Evolutionary conservation across 2,329 filamentous ascomycete species (phyloP).

Genomic region (Aureobasidium sp.): DNA sequence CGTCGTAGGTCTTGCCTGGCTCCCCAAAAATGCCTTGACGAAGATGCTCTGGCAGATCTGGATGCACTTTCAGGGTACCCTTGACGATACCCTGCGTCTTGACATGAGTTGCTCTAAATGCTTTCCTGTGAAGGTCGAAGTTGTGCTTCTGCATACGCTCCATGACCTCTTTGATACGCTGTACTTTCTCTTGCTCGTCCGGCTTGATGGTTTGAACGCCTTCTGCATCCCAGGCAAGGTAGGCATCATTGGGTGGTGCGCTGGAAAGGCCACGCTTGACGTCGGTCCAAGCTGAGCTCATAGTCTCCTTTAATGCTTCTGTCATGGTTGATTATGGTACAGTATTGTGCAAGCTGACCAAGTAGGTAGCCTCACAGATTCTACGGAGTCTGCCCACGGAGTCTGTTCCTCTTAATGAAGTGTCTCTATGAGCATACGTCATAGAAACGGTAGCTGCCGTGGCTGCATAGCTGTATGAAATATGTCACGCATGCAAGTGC

Average conservation of each 20-base stretch:
- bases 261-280: slow-evolving; percentile 20
- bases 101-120: slow-evolving; percentile 20
- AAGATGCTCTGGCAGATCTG: slow-evolving; percentile 21
- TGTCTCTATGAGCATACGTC: background rate
- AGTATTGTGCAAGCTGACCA: background rate
- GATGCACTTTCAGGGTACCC: slow-evolving; percentile 19
- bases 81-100: slow-evolving; percentile 22
- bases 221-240: slow-evolving; percentile 17
- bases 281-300: slow-evolving; percentile 9
- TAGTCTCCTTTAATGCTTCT: slow-evolving; percentile 8
- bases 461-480: background rate
- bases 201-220: slow-evolving; percentile 12
- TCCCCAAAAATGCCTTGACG: slow-evolving; percentile 18
- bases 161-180: slow-evolving; percentile 16
- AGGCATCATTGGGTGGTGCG: slow-evolving; percentile 22
- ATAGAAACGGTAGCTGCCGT: background rate
- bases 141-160: slow-evolving; percentile 20
- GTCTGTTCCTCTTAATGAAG: background rate
- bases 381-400: too few relatives aligned
- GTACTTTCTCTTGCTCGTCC: slow-evolving; percentile 18
- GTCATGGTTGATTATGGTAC: background rate
- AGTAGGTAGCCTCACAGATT: background rate
- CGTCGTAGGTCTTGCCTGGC: slow-evolving; percentile 17
- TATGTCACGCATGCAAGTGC: background rate
- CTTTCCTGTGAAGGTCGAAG: slow-evolving; percentile 20